phyloP scores from a whole-genome alignment of 345 rosid genomes.

The Salix caprea region DNA sequence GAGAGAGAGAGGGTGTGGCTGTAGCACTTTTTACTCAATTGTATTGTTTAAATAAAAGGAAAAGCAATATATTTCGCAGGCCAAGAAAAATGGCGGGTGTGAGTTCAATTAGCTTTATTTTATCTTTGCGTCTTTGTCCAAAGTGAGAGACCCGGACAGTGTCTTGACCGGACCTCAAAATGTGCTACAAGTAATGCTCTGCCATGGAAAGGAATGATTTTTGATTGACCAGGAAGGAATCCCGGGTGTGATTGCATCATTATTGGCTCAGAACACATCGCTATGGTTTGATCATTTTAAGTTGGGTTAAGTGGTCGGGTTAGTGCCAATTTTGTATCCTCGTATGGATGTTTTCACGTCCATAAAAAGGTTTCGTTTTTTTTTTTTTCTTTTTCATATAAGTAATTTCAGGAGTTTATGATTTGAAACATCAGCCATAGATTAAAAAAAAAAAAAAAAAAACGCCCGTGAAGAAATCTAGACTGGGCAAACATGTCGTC shows the following conservation, averaged over 20 bases:
- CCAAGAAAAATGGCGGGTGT: slow-evolving; percentile 6
- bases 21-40: slow-evolving; percentile 17
- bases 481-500: too few species aligned
- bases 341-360: background rate
- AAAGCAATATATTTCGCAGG: slow-evolving; percentile 32
- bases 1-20: background rate
- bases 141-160: slow-evolving; percentile 6
- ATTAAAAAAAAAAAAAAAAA: too few species aligned
- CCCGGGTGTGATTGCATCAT: slow-evolving; percentile 14
- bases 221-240: slow-evolving; percentile 16
- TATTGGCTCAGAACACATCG: background rate
- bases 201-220: background rate
- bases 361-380: background rate
- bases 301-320: background rate
- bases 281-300: background rate
- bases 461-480: too few species aligned
- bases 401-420: too few species aligned
- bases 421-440: too few species aligned
- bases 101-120: slow-evolving; percentile 3
- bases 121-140: slow-evolving; percentile 6
- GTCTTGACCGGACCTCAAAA: slow-evolving; percentile 13
- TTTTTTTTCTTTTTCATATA: background rate
- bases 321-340: background rate
- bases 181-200: slow-evolving; percentile 9
- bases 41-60: slow-evolving; percentile 13